Base-by-base conservation (phyloP, 371 early-diverging fungal species). In the Syncephalastrum sp. region DNA sequence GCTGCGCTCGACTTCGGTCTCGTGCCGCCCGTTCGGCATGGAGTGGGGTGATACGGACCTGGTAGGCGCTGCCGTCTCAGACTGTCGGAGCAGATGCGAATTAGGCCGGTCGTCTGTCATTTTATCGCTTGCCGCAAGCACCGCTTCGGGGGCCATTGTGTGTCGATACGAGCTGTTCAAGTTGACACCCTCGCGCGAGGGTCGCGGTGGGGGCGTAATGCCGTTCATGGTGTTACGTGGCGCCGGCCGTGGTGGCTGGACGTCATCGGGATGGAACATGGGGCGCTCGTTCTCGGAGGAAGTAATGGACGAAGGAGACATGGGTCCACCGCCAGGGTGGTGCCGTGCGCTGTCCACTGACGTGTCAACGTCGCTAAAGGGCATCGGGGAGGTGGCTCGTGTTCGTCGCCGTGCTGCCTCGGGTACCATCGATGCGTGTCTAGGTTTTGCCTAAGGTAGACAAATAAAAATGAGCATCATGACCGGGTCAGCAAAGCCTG, bases 101-200 rank as follows among this genome's bases (percentile, higher is more conserved):
- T 54, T 53, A 21, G 59, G 58, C 44, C 68, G 53, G 52, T 60
- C 46, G 29, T 68, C 53, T 10, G 43, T 7, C 7, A 16, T 19
- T 13, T 56, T 41, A 2, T 51, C 45, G 10, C 38, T 46, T 12
- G 38, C 38, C 10, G 38, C 38, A 33, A 33, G 38, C 38, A 33
- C 38, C 2, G 38, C 38, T 27, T 38, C 52, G 12, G 25, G 25
- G n/a, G 27, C 57, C 49, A 72, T 57, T 1, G 68, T 70, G 29
- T 68, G 67, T 47, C 72, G 59, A 45, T 64, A 67, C 1, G 56
- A 16, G 19, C 56, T 64, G 21, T 42, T 58, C 10, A 78, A 58
- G n/a, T 71, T 68, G 6, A 79, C 79, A 19, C 79, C 79, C 53
- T 79, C 79, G n/a, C 76, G 72, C 5, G 79, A 72, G 17, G 79